Base-by-base conservation (phyloP, 495 filamentous ascomycete species). In the Pseudevernia furfuracea region DNA sequence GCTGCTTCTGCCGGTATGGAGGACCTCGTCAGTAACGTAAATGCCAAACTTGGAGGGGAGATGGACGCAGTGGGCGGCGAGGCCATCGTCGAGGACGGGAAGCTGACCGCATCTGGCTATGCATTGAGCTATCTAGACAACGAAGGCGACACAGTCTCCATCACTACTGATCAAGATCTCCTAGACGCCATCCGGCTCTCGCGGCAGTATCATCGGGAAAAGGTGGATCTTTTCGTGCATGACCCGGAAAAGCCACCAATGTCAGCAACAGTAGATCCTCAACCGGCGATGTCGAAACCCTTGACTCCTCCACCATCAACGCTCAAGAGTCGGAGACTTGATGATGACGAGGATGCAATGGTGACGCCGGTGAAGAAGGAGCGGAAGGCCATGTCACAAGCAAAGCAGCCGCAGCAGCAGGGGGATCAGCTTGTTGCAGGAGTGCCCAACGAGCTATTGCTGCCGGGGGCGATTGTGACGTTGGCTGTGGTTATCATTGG, bases 221-320 rank as follows among this genome's bases (percentile, higher is more conserved):
- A 97, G 81, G 94, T 99, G 38, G 93, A 99, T 68, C 80, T 99
- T 15, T 97, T 96, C 70, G 92, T 99, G 59, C 94, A 97, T 72
- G 89, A 99, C 71, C 94, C 93, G 12, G 81, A 89, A 52, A 89
- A 91, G 71, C 87, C 94, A 11, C 86, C 94, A 1, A 84, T 92
- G 48, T 74, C 82, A 11, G 80, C 84, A 12, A 84, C 86, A 1
- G 69, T 88, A 12, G 87, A 92, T 55, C 87, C 89, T 39, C 84
- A 87, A 19, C 87, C 87, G 1, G 74, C 74, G 25, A 64, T 81
- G 58, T 70, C 79, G 58, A 84, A 82, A 30, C 81, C 87, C 30
- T 76, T 82, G 62, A 80, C 79, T 59, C 77, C 84, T 21, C 80
- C 83, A 39, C 78, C 83, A 68, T 85, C 85, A 15, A 77, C 81